Evolutionary conservation across 495 filamentous ascomycete genomes (phyloP), one percentile per base, ranked within the genome.

Genomic region (Echria macrotheca): DNA sequence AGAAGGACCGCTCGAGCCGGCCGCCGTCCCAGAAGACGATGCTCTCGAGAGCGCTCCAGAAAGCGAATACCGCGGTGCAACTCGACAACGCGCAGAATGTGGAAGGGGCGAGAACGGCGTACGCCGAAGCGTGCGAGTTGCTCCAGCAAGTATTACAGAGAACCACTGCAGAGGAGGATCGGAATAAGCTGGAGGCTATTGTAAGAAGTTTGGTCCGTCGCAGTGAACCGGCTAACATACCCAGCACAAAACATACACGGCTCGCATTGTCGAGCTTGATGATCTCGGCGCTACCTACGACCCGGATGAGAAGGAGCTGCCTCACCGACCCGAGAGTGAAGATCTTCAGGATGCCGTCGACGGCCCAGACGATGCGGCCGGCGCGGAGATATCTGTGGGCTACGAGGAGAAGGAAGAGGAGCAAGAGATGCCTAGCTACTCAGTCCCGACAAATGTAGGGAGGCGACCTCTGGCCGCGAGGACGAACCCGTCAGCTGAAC

Each of bases 21-120:
- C 65, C 65, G 31, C 68, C 69, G 8, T 89, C 86, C 1, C 86
- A 95, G 59, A 96, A 94, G 68, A 82, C 82, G 18, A 96, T 96
- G 87, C 74, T 98, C 14, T 93, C 90, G 3, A 89, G 85, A 60
- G 93, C 93, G 5, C 70, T 98, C 33, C 83, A 94, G 57, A 96
- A 96, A 67, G 93, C 93, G 29, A 95, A 96, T 56, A 93, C 87
- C 18, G 93, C 93, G 6, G 93, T 98, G 12, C 76, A 94, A 46
- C 79, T 97, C 24, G 93, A 98, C 65, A 94, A 95, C 71, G 89
- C 88, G 3, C 86, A 91, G 57, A 95, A 96, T 63, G 86, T 91
- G 55, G 89, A 93, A 63, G 90, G 90, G 19, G 93, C 93, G 23
- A 85, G 93, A 71, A 80, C 88, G 57, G 90, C 93, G 19, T 98